These are phyloP conservation scores for Austroboletus novae-zelandiae DNA, from an alignment of 1,284 basidiomycete genomes.

Conservation along the genomic window DNA sequence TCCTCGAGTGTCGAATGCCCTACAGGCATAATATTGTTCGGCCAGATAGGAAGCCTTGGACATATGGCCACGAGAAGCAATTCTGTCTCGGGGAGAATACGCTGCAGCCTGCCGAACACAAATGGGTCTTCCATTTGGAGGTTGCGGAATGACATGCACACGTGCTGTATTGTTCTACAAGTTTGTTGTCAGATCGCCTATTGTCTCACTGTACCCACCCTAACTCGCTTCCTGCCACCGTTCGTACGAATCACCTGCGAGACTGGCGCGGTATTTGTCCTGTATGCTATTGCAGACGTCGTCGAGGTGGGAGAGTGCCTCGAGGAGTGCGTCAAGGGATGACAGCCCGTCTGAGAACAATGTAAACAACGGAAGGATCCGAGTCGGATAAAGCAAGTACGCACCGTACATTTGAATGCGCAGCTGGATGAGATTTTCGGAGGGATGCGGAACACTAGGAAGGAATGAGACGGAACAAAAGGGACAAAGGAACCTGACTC, in stretches of 20 bases:
- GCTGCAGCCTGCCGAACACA: constrained; percentile 24
- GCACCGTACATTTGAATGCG: constrained; percentile 98
- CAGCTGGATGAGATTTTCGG: constrained; percentile 93
- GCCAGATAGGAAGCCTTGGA: constrained; percentile 27
- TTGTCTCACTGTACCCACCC: not conserved
- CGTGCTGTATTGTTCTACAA: not conserved
- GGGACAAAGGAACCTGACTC: constrained; percentile 22
- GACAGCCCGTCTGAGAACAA: constrained; percentile 65
- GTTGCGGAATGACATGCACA: not conserved
- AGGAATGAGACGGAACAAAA: constrained; percentile 13
- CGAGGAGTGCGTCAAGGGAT: constrained; percentile 73
- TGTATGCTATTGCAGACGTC: constrained; percentile 69
- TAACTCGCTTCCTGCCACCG: constrained; percentile 68
- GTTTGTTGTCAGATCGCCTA: constrained; percentile 1
- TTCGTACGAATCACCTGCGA: constrained; percentile 54
- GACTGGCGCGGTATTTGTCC: constrained; percentile 58
- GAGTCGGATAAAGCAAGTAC: constrained; percentile 33
- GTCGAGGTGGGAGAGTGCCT: constrained; percentile 75
- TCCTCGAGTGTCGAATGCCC: not conserved
- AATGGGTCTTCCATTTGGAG: constrained; percentile 26
- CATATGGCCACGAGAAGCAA: constrained; percentile 26
- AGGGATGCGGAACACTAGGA: constrained; percentile 89
- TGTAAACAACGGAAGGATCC: constrained; percentile 3
- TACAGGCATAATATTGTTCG: constrained; percentile 4
- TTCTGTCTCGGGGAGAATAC: constrained; percentile 21